Conservation (phyloP, 495 filamentous ascomycete species). For the Xylaria curta region DNA sequence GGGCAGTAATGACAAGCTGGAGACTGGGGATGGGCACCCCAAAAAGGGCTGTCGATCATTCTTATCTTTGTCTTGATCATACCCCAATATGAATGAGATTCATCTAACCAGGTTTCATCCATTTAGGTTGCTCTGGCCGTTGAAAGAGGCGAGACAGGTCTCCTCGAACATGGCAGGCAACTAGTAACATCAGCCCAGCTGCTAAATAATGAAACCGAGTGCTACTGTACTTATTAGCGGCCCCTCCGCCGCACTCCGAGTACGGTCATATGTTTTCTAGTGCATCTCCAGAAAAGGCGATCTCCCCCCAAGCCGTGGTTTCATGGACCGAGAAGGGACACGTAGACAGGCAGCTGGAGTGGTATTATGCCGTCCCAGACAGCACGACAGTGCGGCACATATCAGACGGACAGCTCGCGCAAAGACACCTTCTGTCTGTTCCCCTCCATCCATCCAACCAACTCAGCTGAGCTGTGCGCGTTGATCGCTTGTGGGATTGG, state of each 20-base stretch:
- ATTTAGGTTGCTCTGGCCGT: background rate
- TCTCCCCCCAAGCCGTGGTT: conserved; percentile 17
- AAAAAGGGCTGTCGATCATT: conserved; percentile 8
- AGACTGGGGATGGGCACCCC: background rate
- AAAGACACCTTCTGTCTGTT: conserved; percentile 17
- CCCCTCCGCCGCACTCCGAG: conserved; percentile 22
- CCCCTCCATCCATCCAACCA: background rate
- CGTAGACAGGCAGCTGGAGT: conserved; percentile 22
- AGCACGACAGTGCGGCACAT: conserved; percentile 22
- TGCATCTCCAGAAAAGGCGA: conserved; percentile 20
- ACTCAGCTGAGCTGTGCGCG: conserved; percentile 26
- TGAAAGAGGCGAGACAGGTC: background rate
- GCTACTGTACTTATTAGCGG: conserved; percentile 11
- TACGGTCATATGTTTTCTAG: conserved; percentile 26
- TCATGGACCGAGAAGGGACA: conserved; percentile 26
- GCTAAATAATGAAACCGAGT: conserved; percentile 16
- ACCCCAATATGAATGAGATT: conserved; percentile 1
- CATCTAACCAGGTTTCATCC: conserved; percentile 12
- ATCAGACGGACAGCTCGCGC: conserved; percentile 24
- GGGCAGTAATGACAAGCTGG: conserved; percentile 10
- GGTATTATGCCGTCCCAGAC: conserved; percentile 22
- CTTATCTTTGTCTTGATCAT: conserved; percentile 6
- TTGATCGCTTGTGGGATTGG: conserved; percentile 27
- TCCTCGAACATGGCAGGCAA: conserved; percentile 9
- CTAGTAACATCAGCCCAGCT: background rate